Conservation (phyloP, 2,329 filamentous ascomycete genomes). For the Nannizziopsis arthrosporioides region DNA sequence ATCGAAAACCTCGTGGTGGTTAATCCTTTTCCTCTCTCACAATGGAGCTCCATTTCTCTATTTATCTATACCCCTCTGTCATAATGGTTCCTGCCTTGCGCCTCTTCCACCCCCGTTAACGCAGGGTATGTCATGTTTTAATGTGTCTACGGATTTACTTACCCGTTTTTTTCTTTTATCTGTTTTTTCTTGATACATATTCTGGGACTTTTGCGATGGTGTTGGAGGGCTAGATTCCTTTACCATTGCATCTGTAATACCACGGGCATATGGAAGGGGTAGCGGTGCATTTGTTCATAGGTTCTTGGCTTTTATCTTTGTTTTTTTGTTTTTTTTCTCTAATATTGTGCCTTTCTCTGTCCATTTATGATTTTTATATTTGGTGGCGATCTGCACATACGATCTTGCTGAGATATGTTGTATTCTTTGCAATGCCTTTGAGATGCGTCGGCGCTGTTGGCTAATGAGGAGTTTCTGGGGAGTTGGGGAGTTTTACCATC, state of each 20-base stretch:
- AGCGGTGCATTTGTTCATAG: not conserved
- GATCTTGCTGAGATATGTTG: constrained; percentile 1
- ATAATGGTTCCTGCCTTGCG: too few relatives aligned
- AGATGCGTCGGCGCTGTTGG: too few relatives aligned
- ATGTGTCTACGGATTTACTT: constrained; percentile 4
- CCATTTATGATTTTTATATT: not conserved
- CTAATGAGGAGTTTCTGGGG: too few relatives aligned
- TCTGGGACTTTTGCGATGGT: constrained; percentile 8
- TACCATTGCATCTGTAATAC: constrained; percentile 6
- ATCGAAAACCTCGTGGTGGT: not conserved
- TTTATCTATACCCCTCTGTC: too few relatives aligned
- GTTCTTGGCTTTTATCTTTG: not conserved
- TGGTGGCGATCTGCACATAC: constrained; percentile 9
- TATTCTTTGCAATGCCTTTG: not conserved
- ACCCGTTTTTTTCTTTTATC: too few relatives aligned
- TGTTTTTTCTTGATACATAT: too few relatives aligned
- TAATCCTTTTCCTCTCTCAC: not conserved
- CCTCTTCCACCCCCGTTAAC: not conserved
- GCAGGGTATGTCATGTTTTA: not conserved
- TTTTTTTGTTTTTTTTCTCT: not conserved
- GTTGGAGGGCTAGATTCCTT: constrained; percentile 3
- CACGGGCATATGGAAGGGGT: not conserved
- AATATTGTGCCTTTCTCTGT: not conserved
- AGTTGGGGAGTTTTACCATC: too few relatives aligned
- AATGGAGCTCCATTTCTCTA: not conserved